Evolutionary conservation across 129 eudicot species (phyloP), one percentile per base, ranked within the genome.

Genomic region (Apium graveolens): DNA sequence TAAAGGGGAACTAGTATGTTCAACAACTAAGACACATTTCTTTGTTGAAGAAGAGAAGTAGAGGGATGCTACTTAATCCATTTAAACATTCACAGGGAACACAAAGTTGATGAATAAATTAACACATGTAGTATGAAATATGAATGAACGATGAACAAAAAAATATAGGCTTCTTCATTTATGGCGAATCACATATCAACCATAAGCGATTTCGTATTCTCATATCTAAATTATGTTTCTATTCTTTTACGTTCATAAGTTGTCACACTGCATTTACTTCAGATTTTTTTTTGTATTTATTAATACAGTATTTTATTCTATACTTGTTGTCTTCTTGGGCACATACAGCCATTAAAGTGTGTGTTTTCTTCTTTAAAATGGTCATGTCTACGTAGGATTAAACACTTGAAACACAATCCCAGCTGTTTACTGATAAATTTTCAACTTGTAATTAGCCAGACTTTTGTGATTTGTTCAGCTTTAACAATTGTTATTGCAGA

Each of bases 401-500:
- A 60, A 60, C 68, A 24, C 68, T 60, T 60, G 16, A n/a, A 60
- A 66, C 39, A 14, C 38, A 66, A 41, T 27, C 11, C 37, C 39
- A 31, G 39, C 68, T 60, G 29, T 66, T 29, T 29, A 65, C 2
- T 65, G 38, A 31, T 66, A 66, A 66, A n/a, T 62, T 11, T 63
- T 29, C 18, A 13, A 27, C 4, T 13, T 13, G 32, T 10, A 11
- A 60, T n/a, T 66, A 66, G 41, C 72, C 43, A n/a, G 16, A 4
- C 4, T 39, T 39, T 71, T 24, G 21, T 80, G 73, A 80, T 7
- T 60, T 18, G 57, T 73, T 82, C 78, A 83, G 69, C 73, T 17
- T 75, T 73, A 76, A 5, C 77, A 35, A 49, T 66, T 75, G 39
- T 57, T 79, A 20, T 76, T 85, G 88, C 96, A 95, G 99, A 85